Evolutionary conservation across 1,284 basidiomycete species (phyloP).

Genomic region (Naganishia cerealis): DNA sequence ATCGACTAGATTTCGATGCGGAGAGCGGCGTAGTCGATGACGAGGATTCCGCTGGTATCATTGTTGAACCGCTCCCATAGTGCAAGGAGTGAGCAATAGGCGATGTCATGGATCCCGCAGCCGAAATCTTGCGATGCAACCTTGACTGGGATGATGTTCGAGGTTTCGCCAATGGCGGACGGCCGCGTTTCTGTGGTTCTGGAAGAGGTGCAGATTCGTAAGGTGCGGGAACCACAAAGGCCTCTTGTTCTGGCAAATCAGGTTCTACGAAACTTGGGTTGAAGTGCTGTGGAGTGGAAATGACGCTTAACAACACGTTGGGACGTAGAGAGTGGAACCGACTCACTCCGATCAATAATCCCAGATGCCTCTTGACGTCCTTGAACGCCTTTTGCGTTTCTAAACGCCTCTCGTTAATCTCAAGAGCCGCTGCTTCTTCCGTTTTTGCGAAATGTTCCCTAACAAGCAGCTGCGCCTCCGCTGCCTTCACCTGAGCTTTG

Average conservation of each 20-base stretch:
- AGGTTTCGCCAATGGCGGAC: constrained; percentile 24
- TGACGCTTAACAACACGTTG: background rate
- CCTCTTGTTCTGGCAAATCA: constrained; percentile 21
- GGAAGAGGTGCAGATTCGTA: constrained; percentile 34
- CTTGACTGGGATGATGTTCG: background rate
- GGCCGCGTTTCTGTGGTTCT: constrained; percentile 34
- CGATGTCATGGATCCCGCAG: background rate
- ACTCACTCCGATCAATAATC: constrained; percentile 32
- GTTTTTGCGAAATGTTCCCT: constrained; percentile 1
- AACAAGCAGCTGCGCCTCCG: background rate
- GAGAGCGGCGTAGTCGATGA: background rate
- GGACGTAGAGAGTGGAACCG: background rate
- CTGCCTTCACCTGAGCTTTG: constrained; percentile 4
- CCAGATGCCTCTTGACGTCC: constrained; percentile 31
- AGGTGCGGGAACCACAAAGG: constrained; percentile 23
- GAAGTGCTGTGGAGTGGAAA: constrained; percentile 27
- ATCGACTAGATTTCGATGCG: background rate
- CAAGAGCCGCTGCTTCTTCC: background rate
- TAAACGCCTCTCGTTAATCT: constrained; percentile 13
- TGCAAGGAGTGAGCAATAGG: background rate
- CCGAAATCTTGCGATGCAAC: background rate
- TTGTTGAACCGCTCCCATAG: background rate
- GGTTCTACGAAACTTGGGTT: constrained; percentile 25
- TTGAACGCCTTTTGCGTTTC: constrained; percentile 30
- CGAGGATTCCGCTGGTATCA: background rate